Evolutionary conservation across 2,329 filamentous ascomycete species (phyloP).

Genomic region (Lasiodiplodia theobromae): DNA sequence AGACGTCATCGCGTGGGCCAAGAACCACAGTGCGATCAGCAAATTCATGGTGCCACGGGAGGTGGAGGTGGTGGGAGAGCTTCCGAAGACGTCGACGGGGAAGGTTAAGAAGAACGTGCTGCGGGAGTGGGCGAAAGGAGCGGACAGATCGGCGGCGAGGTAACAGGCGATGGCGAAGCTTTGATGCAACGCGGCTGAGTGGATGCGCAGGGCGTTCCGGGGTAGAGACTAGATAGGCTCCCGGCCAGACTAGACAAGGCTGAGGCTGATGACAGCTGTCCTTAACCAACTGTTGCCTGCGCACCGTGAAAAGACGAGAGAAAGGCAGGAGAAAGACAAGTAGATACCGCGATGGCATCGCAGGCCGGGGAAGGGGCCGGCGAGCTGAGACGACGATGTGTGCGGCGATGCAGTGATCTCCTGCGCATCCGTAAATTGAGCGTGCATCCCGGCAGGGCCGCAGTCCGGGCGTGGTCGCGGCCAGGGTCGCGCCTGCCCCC

Average conservation of each 20-base stretch:
- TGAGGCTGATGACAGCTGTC: constrained; percentile 26
- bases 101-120: constrained; percentile 97
- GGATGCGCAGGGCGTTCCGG: constrained; percentile 26
- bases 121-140: constrained; percentile 79
- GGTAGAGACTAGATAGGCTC: constrained; percentile 25
- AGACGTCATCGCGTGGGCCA: constrained; percentile 87
- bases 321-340: background rate
- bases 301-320: background rate
- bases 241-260: constrained; percentile 27
- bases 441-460: constrained; percentile 14
- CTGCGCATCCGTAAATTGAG: constrained; percentile 22
- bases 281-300: constrained; percentile 15
- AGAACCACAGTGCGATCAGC: constrained; percentile 78
- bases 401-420: constrained; percentile 15
- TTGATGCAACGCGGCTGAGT: constrained; percentile 15
- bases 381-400: constrained; percentile 6
- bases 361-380: background rate
- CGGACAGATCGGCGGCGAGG: constrained; percentile 26
- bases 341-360: constrained; percentile 8
- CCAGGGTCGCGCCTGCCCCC: constrained; percentile 15
- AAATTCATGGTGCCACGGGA: constrained; percentile 84
- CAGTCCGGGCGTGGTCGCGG: constrained; percentile 15
- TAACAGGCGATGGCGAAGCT: constrained; percentile 25
- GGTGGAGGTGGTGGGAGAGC: constrained; percentile 80
- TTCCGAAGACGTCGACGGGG: constrained; percentile 96